phyloP scores from a whole-genome alignment of 805 yeast genomes.

The Clavispora fructus region DNA sequence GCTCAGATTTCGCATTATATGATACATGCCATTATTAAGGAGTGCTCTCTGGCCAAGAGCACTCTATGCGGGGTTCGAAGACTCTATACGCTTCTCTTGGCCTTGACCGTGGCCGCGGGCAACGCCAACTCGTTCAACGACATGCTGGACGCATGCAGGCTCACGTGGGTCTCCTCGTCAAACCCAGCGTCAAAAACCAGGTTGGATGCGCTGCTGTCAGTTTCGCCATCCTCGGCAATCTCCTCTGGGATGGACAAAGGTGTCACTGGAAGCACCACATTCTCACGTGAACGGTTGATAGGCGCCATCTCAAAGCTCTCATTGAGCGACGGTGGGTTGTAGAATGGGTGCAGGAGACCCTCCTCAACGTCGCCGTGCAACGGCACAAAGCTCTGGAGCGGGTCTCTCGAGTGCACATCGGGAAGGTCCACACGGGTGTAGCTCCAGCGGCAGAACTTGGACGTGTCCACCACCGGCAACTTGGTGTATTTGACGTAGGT shows the following conservation, averaged over 20 bases:
- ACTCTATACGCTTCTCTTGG: not conserved
- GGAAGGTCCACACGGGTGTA: conserved; percentile 36
- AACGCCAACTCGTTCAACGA: conserved; percentile 27
- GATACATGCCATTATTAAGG: not conserved
- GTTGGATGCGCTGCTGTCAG: conserved; percentile 34
- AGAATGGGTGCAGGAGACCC: conserved; percentile 2
- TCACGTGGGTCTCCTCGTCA: conserved; percentile 19
- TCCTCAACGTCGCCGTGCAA: conserved; percentile 8
- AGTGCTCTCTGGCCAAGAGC: not conserved
- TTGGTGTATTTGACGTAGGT: conserved; percentile 60
- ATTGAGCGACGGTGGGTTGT: conserved; percentile 3
- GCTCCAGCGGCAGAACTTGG: conserved; percentile 65
- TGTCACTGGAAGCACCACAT: conserved; percentile 4
- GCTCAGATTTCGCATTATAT: not conserved
- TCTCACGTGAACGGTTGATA: conserved; percentile 25
- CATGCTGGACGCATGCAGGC: conserved; percentile 30
- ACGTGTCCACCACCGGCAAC: conserved; percentile 56
- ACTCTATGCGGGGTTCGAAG: not conserved
- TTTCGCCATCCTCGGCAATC: conserved; percentile 16
- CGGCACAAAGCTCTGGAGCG: conserved; percentile 20
- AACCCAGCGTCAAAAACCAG: conserved; percentile 31
- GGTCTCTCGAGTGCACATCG: conserved; percentile 26
- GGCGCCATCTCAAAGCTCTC: conserved; percentile 20
- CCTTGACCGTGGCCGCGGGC: not conserved
- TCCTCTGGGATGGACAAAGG: conserved; percentile 5